Conservation (phyloP, 2,329 filamentous ascomycete species). For the Penicillium olsonii region DNA sequence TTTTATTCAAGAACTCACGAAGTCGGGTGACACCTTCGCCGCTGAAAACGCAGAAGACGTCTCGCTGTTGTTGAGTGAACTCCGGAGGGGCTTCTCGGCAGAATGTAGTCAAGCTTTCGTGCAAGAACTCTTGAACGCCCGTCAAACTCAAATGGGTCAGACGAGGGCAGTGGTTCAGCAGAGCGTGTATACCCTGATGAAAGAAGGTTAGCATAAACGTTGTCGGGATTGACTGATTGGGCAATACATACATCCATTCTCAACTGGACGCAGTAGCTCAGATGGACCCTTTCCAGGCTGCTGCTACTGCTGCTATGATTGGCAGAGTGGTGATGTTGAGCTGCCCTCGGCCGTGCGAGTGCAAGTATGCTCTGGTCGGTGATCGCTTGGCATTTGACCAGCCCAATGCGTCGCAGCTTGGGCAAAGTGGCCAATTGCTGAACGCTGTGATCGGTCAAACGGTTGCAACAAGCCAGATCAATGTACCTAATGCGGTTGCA, state of each 20-base stretch:
- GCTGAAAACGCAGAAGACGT: conserved; percentile 97
- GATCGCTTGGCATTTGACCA: conserved; percentile 90
- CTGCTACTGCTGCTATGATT: conserved; percentile 52
- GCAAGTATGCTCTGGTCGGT: conserved; percentile 87
- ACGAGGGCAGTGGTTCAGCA: conserved; percentile 88
- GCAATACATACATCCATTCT: conserved; percentile 69
- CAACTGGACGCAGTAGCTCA: conserved; percentile 89
- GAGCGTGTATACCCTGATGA: conserved; percentile 76
- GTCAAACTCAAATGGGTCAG: conserved; percentile 94
- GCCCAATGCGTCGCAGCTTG: conserved; percentile 88
- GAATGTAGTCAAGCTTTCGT: conserved; percentile 79
- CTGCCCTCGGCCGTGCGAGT: conserved; percentile 66
- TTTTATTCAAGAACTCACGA: conserved; percentile 71
- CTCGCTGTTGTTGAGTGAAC: conserved; percentile 92
- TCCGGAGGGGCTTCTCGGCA: conserved; percentile 85
- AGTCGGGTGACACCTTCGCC: conserved; percentile 78
- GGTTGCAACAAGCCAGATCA: conserved; percentile 90
- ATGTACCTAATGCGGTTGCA: conserved; percentile 98
- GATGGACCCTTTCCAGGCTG: conserved; percentile 84
- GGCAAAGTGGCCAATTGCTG: conserved; percentile 80
- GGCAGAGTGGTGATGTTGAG: conserved; percentile 52
- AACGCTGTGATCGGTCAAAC: conserved; percentile 85
- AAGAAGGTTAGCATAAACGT: neutral
- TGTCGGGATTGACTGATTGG: neutral
- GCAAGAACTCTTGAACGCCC: conserved; percentile 86